Percentiles rank a stretch among this genome's conserved stretches.
These are phyloP conservation scores for Rhodotorula glutinis DNA, from an alignment of 1,284 basidiomycete genomes.

Conservation along the genomic window DNA sequence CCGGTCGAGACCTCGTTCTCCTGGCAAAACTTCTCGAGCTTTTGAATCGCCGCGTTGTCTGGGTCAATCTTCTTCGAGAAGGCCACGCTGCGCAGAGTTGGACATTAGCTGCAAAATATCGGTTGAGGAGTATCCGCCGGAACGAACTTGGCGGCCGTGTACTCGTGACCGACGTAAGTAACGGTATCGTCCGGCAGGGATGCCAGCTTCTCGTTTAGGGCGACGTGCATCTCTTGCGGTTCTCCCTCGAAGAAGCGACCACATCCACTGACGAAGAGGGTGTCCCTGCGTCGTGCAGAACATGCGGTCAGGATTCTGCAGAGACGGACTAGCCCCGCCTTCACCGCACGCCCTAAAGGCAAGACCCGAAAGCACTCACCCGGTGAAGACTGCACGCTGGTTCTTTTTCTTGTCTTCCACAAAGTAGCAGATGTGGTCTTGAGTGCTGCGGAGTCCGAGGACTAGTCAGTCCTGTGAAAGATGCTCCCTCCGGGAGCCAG, in stretches of 20 bases:
- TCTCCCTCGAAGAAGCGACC: conserved; percentile 97
- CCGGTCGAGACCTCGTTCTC: conserved; percentile 63
- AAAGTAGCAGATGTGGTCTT: conserved; percentile 91
- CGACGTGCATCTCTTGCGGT: conserved; percentile 75
- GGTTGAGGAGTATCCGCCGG: neutral
- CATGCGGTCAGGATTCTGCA: neutral
- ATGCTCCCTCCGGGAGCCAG: too few species aligned
- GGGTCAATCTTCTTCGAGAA: conserved; percentile 60
- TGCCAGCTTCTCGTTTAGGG: conserved; percentile 64
- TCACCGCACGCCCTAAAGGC: too few species aligned
- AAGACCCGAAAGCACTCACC: conserved; percentile 52
- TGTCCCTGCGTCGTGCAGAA: conserved; percentile 58
- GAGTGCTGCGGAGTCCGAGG: conserved; percentile 63
- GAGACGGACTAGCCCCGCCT: too few species aligned
- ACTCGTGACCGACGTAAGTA: conserved; percentile 90
- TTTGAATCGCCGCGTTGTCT: conserved; percentile 57
- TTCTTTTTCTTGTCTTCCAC: conserved; percentile 65
- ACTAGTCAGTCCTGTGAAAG: too few species aligned
- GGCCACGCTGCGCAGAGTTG: conserved; percentile 31
- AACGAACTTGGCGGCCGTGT: conserved; percentile 56
- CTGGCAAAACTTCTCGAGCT: conserved; percentile 57
- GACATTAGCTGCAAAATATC: neutral
- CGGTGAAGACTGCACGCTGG: conserved; percentile 77
- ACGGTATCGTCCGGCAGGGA: conserved; percentile 75
- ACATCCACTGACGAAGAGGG: conserved; percentile 88